phyloP scores from a whole-genome alignment of 2,329 filamentous ascomycete genomes.

The Colletotrichum horii region DNA sequence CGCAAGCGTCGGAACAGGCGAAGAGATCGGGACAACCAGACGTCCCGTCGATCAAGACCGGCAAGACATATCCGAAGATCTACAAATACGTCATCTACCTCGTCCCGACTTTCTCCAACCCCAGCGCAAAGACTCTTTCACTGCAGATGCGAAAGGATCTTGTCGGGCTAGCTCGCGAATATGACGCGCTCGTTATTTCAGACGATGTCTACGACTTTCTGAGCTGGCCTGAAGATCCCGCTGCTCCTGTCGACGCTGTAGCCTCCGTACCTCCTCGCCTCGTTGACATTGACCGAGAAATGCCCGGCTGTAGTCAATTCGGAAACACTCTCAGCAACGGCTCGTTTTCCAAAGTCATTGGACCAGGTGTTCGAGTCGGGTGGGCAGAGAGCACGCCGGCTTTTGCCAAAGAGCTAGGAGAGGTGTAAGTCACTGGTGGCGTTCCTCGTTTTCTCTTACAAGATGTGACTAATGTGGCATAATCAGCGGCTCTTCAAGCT shows the following conservation, averaged over 20 bases:
- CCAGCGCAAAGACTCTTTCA: conserved; percentile 82
- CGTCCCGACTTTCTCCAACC: conserved; percentile 89
- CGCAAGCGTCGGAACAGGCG: accelerated
- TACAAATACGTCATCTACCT: conserved; percentile 89
- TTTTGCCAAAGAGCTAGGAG: conserved; percentile 54
- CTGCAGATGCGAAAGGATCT: conserved; percentile 70
- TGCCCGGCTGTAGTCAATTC: conserved; percentile 63
- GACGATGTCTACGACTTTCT: conserved; percentile 96
- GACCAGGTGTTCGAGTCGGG: conserved; percentile 80
- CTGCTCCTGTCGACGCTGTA: conserved; percentile 35
- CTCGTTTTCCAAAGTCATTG: conserved; percentile 88
- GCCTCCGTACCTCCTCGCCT: conserved; percentile 70
- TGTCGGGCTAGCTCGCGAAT: conserved; percentile 74
- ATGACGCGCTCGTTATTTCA: conserved; percentile 79
- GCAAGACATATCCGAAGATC: conserved; percentile 60
- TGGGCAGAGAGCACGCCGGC: conserved; percentile 77
- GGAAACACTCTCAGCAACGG: conserved; percentile 87
- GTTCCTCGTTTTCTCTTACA: accelerated
- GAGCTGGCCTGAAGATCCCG: conserved; percentile 63
- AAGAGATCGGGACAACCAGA: accelerated
- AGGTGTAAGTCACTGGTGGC: conserved; percentile 50
- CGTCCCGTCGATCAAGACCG: neutral
- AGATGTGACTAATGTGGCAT: neutral
- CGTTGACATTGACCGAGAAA: conserved; percentile 75
- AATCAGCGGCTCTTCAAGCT: neutral